Evolutionary conservation across 1,284 basidiomycete species (phyloP).

Genomic region (Kwoniella shivajii): DNA sequence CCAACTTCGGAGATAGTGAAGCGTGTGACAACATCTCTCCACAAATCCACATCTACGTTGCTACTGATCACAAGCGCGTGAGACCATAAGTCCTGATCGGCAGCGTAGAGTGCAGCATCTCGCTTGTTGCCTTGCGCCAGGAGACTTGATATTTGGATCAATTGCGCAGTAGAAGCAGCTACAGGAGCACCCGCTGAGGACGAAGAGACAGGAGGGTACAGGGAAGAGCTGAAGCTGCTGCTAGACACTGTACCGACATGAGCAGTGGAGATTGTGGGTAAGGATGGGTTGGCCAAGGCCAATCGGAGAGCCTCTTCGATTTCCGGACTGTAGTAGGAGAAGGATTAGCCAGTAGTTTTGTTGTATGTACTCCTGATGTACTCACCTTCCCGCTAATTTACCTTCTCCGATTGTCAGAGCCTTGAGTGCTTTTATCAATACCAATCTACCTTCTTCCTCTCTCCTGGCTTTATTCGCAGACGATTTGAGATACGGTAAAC

Average conservation of each 20-base stretch:
- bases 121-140: constrained; percentile 80
- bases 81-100: constrained; percentile 87
- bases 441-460: constrained; percentile 72
- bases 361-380: not conserved
- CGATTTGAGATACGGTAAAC: constrained; percentile 69
- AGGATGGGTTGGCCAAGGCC: constrained; percentile 63
- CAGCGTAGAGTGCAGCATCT: constrained; percentile 84
- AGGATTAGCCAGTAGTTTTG: not conserved
- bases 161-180: constrained; percentile 58
- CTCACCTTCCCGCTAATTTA: constrained; percentile 75
- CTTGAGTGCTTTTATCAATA: constrained; percentile 73
- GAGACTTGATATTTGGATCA: constrained; percentile 78
- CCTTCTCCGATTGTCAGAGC: constrained; percentile 86
- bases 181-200: constrained; percentile 28
- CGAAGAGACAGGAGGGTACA: constrained; percentile 11
- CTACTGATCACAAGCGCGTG: constrained; percentile 96
- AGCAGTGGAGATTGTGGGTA: constrained; percentile 13
- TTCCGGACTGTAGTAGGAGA: constrained; percentile 59
- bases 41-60: constrained; percentile 87
- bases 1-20: constrained; percentile 81
- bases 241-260: constrained; percentile 28
- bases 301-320: constrained; percentile 67
- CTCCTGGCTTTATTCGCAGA: constrained; percentile 57
- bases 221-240: constrained; percentile 28
- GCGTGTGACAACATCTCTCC: constrained; percentile 85